Percentiles rank a stretch among this genome's conserved stretches.
Conservation (phyloP, 495 filamentous ascomycete genomes). For the Letharia columbiana region DNA sequence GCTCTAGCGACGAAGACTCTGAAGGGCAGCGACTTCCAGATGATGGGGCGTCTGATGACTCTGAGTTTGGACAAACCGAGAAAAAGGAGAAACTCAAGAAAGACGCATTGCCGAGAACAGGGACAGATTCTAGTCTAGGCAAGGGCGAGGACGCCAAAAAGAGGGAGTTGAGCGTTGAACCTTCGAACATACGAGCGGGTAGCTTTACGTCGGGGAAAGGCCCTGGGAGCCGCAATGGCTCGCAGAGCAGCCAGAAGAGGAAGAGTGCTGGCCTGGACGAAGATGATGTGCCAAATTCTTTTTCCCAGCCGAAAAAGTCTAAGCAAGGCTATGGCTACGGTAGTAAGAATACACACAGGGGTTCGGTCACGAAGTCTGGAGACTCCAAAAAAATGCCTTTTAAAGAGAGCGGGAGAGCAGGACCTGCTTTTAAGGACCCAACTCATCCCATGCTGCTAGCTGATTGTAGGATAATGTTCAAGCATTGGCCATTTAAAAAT, state of each 20-base stretch:
- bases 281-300: background rate
- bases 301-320: background rate
- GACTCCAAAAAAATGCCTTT: background rate
- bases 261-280: background rate
- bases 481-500: background rate
- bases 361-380: background rate
- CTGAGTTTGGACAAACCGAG: background rate
- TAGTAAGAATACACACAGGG: background rate
- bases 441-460: background rate
- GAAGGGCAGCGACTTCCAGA: background rate
- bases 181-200: background rate
- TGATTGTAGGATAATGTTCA: background rate
- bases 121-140: background rate
- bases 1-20: background rate
- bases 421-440: background rate
- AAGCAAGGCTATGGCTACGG: background rate
- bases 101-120: background rate
- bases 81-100: background rate
- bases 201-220: background rate
- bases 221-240: background rate
- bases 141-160: background rate
- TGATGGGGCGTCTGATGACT: background rate
- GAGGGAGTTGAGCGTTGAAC: background rate
- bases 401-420: background rate
- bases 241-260: slow-evolving; percentile 10